Conservation (phyloP, 768 basidiomycete species). For the Lactarius tabidus region DNA sequence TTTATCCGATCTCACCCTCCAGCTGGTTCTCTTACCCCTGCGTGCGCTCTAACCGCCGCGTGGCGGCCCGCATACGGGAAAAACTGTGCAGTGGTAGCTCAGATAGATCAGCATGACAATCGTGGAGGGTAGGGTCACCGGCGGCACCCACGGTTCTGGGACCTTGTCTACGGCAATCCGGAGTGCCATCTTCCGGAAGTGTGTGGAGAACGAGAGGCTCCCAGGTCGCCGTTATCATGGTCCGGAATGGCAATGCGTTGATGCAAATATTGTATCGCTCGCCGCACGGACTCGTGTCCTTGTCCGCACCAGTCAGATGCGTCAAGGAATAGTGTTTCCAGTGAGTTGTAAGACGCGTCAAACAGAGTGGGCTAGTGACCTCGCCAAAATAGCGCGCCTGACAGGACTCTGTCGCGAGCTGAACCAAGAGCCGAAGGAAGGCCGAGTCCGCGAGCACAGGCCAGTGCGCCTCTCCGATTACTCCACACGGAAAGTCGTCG, state of each 20-base stretch:
- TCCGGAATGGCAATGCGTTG: neutral
- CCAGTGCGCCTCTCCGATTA: neutral
- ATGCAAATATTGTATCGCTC: neutral
- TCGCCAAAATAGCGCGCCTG: neutral
- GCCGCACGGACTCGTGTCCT: neutral
- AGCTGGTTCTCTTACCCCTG: slow-evolving; percentile 1
- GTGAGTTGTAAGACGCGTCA: neutral
- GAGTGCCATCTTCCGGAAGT: neutral
- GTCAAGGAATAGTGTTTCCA: neutral
- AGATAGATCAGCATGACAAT: neutral
- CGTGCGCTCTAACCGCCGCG: neutral
- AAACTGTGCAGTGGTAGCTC: neutral
- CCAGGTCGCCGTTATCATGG: neutral
- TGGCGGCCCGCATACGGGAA: neutral
- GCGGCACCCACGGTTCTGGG: neutral
- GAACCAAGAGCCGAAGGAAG: neutral
- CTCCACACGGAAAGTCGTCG: neutral
- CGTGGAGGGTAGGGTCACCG: neutral
- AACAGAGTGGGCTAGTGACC: no score
- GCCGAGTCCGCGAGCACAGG: neutral
- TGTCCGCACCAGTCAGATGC: neutral
- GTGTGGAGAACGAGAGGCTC: neutral
- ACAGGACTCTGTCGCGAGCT: neutral
- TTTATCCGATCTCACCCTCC: neutral
- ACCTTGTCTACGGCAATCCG: neutral